Evolutionary conservation across 257 asterid species (phyloP).

Genomic region (Nicotiana obtusifolia): DNA sequence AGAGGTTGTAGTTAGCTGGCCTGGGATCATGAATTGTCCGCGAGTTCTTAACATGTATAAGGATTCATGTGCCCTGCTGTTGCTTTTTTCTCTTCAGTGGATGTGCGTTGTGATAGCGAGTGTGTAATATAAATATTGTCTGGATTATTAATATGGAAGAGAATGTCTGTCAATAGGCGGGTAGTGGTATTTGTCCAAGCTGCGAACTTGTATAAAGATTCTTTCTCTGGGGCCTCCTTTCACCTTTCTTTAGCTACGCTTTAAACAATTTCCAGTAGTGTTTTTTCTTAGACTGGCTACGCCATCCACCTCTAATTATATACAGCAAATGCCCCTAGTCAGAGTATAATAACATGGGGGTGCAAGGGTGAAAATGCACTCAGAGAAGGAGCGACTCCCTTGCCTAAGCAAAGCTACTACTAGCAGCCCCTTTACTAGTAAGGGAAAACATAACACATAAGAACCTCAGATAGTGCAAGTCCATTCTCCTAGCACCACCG

Average conservation of each 20-base stretch:
- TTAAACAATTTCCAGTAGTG: background rate
- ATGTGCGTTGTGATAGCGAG: background rate
- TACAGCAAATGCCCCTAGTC: background rate
- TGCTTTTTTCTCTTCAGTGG: background rate
- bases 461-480: background rate
- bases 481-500: background rate
- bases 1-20: background rate
- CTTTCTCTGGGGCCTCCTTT: background rate
- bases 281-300: background rate
- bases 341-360: background rate
- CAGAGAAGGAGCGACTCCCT: background rate
- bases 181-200: background rate
- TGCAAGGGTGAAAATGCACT: background rate
- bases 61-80: background rate
- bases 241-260: background rate
- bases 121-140: background rate
- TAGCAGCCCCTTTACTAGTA: background rate
- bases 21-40: background rate
- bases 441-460: background rate
- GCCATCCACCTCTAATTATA: background rate
- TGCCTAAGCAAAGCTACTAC: background rate
- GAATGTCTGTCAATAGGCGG: background rate
- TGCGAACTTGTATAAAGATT: background rate
- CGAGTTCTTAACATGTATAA: background rate
- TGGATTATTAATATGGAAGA: background rate